These are phyloP conservation scores for Dissophora ornata DNA, from an alignment of 192 early-diverging fungal species.

Conservation along the genomic window DNA sequence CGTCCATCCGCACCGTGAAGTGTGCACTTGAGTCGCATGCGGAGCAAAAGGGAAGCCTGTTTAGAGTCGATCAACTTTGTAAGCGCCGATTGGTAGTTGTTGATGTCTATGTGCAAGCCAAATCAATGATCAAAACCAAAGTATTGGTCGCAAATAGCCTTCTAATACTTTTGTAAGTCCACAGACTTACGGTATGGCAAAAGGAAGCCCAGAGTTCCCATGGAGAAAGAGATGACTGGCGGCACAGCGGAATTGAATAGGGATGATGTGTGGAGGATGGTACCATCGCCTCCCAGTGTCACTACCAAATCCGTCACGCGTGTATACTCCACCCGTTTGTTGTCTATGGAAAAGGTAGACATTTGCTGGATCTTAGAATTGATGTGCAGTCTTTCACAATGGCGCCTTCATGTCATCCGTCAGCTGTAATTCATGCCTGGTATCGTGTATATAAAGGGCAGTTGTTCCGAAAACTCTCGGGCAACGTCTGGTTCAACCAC, in stretches of 20 bases:
- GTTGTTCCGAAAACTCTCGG: slow-evolving; percentile 59
- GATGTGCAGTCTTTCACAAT: too few relatives aligned
- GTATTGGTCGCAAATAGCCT: too few relatives aligned
- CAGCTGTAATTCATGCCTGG: too few relatives aligned
- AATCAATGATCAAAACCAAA: neutral
- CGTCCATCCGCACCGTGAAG: slow-evolving; percentile 66
- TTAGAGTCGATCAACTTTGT: slow-evolving; percentile 69
- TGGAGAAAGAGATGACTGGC: slow-evolving; percentile 92
- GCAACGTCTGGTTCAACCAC: slow-evolving; percentile 77
- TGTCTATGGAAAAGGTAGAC: slow-evolving; percentile 19
- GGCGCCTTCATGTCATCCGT: too few relatives aligned
- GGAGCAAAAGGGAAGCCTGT: slow-evolving; percentile 72
- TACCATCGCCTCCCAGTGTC: slow-evolving; percentile 95
- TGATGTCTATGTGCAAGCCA: slow-evolving; percentile 65
- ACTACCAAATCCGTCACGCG: slow-evolving; percentile 84
- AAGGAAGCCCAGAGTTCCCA: slow-evolving; percentile 94
- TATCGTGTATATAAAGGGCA: slow-evolving; percentile 68
- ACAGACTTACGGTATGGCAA: slow-evolving; percentile 82
- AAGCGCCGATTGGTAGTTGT: slow-evolving; percentile 70
- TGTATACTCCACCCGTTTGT: slow-evolving; percentile 67
- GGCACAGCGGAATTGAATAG: slow-evolving; percentile 81
- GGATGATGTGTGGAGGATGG: slow-evolving; percentile 87
- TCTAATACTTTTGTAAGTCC: too few relatives aligned
- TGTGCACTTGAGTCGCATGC: slow-evolving; percentile 83
- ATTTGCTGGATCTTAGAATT: too few relatives aligned